Percentiles rank a stretch among this genome's conserved stretches.
Conservation (phyloP, 257 asterid genomes). For the Solanum piurae region DNA sequence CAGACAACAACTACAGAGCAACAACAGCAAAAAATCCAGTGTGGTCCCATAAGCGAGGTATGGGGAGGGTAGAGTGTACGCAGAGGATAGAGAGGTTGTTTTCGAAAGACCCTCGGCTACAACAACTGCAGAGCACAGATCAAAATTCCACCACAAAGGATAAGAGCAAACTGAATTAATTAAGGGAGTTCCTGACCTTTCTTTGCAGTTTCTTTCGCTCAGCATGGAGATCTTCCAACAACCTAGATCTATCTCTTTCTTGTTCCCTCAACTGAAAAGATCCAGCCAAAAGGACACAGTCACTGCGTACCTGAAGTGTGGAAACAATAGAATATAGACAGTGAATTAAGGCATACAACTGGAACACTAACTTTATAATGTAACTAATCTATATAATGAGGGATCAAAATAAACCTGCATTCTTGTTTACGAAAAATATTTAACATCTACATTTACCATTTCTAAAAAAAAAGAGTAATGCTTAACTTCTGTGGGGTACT, state of each 20-base stretch:
- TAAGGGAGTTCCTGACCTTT: constrained; percentile 25
- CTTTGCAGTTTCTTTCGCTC: constrained; percentile 41
- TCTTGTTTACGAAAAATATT: not conserved
- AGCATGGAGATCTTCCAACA: constrained; percentile 55
- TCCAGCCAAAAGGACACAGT: constrained; percentile 68
- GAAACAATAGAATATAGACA: not conserved
- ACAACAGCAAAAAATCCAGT: not conserved
- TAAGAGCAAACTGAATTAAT: not conserved
- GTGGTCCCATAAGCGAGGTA: not conserved
- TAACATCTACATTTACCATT: not conserved
- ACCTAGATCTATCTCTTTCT: constrained; percentile 19
- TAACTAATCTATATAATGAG: not conserved
- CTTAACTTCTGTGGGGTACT: not conserved
- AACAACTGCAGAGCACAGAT: not conserved
- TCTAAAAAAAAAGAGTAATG: not conserved
- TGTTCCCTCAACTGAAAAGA: constrained; percentile 35
- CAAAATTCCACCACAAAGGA: not conserved
- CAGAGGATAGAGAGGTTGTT: not conserved
- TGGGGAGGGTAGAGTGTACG: not conserved
- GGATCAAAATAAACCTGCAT: not conserved
- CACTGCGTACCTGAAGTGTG: constrained; percentile 47
- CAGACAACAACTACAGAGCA: not conserved
- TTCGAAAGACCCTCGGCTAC: not conserved
- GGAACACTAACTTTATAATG: not conserved
- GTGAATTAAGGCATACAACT: not conserved